Percentiles rank a stretch among this genome's conserved stretches.
Evolutionary conservation across 2,329 filamentous ascomycete genomes (phyloP).

Genomic region (Fusarium hainanense): DNA sequence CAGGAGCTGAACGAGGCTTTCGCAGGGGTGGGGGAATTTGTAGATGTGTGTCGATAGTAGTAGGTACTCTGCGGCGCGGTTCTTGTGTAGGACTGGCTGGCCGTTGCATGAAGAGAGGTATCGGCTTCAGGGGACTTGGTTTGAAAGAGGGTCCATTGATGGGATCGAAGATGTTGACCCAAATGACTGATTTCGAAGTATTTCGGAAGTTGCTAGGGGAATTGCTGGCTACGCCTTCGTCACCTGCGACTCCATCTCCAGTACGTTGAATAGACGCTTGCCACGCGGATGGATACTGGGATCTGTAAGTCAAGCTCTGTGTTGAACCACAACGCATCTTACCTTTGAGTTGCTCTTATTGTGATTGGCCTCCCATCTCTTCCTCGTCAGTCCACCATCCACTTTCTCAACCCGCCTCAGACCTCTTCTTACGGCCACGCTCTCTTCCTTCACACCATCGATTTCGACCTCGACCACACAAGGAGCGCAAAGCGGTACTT

Average conservation of each 20-base stretch:
- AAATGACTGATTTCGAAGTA: slow-evolving; percentile 54
- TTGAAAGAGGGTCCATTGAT: slow-evolving; percentile 59
- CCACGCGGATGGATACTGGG: slow-evolving; percentile 3
- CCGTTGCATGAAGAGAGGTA: slow-evolving; percentile 60
- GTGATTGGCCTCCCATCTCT: slow-evolving; percentile 55
- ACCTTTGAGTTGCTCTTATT: slow-evolving; percentile 14
- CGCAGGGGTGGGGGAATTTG: slow-evolving; percentile 16
- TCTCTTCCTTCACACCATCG: slow-evolving; percentile 47
- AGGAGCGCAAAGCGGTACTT: slow-evolving; percentile 61
- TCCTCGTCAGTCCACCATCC: slow-evolving; percentile 60
- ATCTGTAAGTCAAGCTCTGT: slow-evolving; percentile 6
- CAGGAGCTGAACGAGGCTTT: slow-evolving; percentile 13
- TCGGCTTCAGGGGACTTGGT: slow-evolving; percentile 62
- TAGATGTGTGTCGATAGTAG: slow-evolving; percentile 23
- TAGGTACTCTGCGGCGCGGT: slow-evolving; percentile 15
- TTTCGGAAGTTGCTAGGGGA: slow-evolving; percentile 33
- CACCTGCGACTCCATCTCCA: slow-evolving; percentile 12
- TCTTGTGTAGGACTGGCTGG: slow-evolving; percentile 28
- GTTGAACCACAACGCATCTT: not conserved
- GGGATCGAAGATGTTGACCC: slow-evolving; percentile 63
- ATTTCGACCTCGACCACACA: slow-evolving; percentile 58
- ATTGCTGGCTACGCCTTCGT: slow-evolving; percentile 10
- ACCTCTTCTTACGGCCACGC: slow-evolving; percentile 55
- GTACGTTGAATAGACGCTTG: slow-evolving; percentile 2
- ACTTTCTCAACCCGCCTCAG: slow-evolving; percentile 56